phyloP scores from a whole-genome alignment of 148 eudicot genomes.

The Rhododendron williamsianum region DNA sequence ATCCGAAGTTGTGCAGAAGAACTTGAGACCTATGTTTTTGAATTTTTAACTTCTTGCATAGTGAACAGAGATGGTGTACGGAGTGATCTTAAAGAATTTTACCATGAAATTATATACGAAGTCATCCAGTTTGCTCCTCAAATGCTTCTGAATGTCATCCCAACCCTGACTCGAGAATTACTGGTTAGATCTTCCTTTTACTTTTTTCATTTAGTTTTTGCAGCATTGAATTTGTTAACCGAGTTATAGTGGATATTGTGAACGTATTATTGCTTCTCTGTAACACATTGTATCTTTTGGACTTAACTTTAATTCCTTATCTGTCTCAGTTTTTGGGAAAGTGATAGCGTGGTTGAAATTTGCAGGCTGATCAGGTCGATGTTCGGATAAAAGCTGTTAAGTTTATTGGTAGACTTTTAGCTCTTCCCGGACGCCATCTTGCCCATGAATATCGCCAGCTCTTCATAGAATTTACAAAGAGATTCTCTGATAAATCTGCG shows the following conservation, averaged over 20 bases:
- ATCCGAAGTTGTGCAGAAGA: conserved; percentile 52
- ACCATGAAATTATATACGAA: conserved; percentile 74
- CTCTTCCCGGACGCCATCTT: conserved; percentile 39
- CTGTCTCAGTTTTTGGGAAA: background rate
- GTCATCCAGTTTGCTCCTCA: conserved; percentile 59
- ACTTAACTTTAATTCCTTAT: background rate
- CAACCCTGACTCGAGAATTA: conserved; percentile 65
- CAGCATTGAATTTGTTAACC: background rate
- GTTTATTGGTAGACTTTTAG: conserved; percentile 62
- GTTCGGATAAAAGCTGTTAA: conserved; percentile 77
- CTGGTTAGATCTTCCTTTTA: conserved; percentile 33
- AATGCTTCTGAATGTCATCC: conserved; percentile 63
- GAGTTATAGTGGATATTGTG: background rate
- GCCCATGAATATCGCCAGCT: conserved; percentile 53
- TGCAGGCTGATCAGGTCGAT: conserved; percentile 96
- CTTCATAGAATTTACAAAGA: conserved; percentile 63
- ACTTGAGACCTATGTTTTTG: conserved; percentile 53
- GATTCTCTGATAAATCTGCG: conserved; percentile 81
- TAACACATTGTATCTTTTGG: background rate
- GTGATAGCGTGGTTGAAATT: conserved; percentile 17
- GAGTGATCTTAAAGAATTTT: conserved; percentile 58
- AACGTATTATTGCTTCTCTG: background rate
- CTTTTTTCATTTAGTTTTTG: background rate
- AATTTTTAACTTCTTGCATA: conserved; percentile 71
- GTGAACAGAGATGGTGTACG: conserved; percentile 46